Percentiles rank a stretch among this genome's conserved stretches.
These are phyloP conservation scores for Jimgerdemannia lactiflua DNA, from an alignment of 192 early-diverging fungal genomes.

Conservation along the genomic window DNA sequence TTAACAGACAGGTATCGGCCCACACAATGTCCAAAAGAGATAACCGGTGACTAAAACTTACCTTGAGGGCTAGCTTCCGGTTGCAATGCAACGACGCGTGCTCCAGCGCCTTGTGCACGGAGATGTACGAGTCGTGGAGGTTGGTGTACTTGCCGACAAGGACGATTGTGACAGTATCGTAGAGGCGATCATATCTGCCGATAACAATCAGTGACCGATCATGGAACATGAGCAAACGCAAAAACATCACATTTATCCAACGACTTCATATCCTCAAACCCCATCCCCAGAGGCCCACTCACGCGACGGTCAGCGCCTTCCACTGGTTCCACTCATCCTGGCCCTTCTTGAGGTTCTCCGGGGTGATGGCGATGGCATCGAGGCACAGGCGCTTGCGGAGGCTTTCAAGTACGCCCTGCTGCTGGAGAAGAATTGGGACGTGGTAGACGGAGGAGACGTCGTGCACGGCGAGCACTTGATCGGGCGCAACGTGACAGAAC, in stretches of 20 bases:
- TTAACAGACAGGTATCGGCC: constrained; percentile 7
- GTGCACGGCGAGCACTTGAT: constrained; percentile 92
- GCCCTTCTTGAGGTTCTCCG: constrained; percentile 55
- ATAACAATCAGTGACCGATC: constrained; percentile 11
- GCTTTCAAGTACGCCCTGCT: constrained; percentile 84
- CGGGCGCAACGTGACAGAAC: constrained; percentile 97
- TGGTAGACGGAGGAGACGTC: constrained; percentile 98
- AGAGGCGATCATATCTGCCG: constrained; percentile 67
- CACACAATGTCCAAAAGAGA: too few species aligned
- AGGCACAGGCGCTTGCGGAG: constrained; percentile 80
- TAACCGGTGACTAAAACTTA: neutral
- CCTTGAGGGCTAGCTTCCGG: constrained; percentile 68
- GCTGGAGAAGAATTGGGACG: constrained; percentile 86
- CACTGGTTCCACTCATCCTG: constrained; percentile 78
- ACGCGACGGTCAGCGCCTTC: constrained; percentile 72
- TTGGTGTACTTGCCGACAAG: constrained; percentile 97
- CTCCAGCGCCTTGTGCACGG: constrained; percentile 94
- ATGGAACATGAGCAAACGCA: too few species aligned
- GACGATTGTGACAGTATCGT: constrained; percentile 84
- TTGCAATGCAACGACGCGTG: constrained; percentile 87
- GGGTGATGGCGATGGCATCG: constrained; percentile 45
- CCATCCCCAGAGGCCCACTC: constrained; percentile 7
- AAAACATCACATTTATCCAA: neutral
- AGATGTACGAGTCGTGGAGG: constrained; percentile 96
- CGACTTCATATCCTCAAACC: too few species aligned